Percentiles rank a stretch among this genome's conserved stretches.
These are phyloP conservation scores for Coelastrella sp. DNA, from an alignment of 139 green algal species.

Conservation along the genomic window DNA sequence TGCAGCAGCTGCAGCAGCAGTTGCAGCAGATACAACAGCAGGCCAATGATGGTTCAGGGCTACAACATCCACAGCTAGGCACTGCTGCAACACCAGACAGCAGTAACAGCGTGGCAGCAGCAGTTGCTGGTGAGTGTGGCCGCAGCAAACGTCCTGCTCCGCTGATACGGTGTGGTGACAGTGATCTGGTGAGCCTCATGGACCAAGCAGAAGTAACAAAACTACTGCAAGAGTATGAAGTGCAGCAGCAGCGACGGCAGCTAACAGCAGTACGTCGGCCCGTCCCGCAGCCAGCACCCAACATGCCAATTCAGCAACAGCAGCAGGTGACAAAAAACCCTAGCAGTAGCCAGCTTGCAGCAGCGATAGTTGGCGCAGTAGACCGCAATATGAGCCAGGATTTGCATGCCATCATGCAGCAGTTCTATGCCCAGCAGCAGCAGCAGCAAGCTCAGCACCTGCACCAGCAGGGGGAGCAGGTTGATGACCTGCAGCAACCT, in stretches of 20 bases:
- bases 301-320: not conserved
- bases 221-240: conserved; percentile 22
- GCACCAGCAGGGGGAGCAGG: conserved; percentile 26
- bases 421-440: not conserved
- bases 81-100: not conserved
- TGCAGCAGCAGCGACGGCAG: conserved; percentile 16
- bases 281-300: not conserved
- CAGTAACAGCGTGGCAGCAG: not conserved
- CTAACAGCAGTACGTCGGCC: not conserved
- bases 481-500: not conserved
- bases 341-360: conserved; percentile 9
- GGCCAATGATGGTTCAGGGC: not conserved
- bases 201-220: conserved; percentile 17
- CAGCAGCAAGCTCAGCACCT: conserved; percentile 11
- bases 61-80: no score
- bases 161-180: conserved; percentile 38
- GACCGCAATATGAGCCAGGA: conserved; percentile 1
- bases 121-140: not conserved
- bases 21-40: conserved; percentile 26
- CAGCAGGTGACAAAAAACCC: not conserved
- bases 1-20: conserved; percentile 31
- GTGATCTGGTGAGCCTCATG: conserved; percentile 18
- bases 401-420: conserved; percentile 4
- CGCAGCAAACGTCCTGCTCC: conserved; percentile 15
- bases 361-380: not conserved